Base-by-base conservation (phyloP, 2,329 filamentous ascomycete genomes). In the Neodidymelliopsis sp. region DNA sequence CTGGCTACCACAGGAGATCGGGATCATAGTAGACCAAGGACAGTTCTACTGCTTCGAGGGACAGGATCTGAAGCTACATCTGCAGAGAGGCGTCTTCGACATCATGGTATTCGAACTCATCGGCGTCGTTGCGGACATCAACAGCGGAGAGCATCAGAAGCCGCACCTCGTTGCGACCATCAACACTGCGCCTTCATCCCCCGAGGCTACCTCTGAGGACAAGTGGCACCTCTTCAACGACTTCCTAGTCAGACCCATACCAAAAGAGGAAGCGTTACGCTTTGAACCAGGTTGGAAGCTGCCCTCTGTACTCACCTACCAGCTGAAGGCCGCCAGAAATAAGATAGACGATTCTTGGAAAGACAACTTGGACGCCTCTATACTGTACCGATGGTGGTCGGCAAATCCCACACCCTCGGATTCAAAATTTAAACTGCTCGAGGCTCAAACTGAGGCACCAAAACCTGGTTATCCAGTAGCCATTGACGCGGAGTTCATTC, bases 221-320 rank as follows among this genome's bases (percentile, higher is more conserved):
- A 87, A 88, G 61, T 99, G 95, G 95, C 91, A 97, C 73, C 75
- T 99, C 1, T 97, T 99, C 77, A 99, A 99, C 62, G 94, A 99
- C 74, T 99, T 99, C 65, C 76, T 96, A 25, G 95, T 99, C 16
- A 85, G 89, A 10, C 86, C 88, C 8, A 84, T 96, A 12, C 84
- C 87, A 23, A 82, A 84, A 20, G 87, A 91, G 53, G 93, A 99
- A 69, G 95, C 93, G 0, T 78, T 97, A 13, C 86, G 88, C 18
- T 99, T 97, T 72, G 92, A 93, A 54, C 85, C 91, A 3, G 82
- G 86, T 13, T 99, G 94, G 94, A 99, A 97, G 76, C 81, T 91
- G 38, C 94, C 94, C 0, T 91, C 90, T 10, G 88, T 97, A 4
- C 77, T 99, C 42, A 82, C 90, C 4, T 99, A 90, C 73, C 94